Percentiles rank a stretch among this genome's conserved stretches.
These are phyloP conservation scores for Fraxinus paxiana DNA, from an alignment of 305 asterid species.

Conservation along the genomic window DNA sequence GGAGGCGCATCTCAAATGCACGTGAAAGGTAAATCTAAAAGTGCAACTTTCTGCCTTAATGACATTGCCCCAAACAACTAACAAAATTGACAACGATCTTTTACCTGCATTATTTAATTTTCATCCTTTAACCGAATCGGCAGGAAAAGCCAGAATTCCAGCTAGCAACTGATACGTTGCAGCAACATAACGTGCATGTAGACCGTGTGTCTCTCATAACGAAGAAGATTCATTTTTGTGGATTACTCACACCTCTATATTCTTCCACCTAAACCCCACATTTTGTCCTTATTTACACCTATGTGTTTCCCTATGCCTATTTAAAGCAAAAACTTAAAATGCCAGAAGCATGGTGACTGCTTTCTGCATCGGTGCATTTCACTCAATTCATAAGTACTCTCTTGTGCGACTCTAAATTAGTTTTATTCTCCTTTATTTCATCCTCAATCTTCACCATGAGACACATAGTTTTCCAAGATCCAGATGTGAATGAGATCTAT, in stretches of 20 bases:
- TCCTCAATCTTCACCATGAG: conserved; percentile 47
- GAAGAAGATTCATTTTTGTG: conserved; percentile 21
- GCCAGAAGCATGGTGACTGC: conserved; percentile 25
- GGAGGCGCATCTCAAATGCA: conserved; percentile 11
- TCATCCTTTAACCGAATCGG: conserved; percentile 37
- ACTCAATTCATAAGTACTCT: conserved; percentile 25
- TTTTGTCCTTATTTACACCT: conserved; percentile 37
- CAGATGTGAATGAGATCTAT: conserved; percentile 35
- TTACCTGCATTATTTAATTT: background rate
- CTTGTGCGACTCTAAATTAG: conserved; percentile 17
- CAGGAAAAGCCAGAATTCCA: conserved; percentile 50
- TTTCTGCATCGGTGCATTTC: conserved; percentile 31
- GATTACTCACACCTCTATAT: conserved; percentile 30
- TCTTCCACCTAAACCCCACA: conserved; percentile 33
- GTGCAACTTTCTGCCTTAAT: background rate
- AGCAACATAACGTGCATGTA: conserved; percentile 55
- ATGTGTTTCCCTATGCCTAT: conserved; percentile 30
- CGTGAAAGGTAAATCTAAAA: conserved; percentile 9
- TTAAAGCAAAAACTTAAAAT: conserved; percentile 35
- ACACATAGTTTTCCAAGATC: conserved; percentile 35
- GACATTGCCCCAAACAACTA: background rate
- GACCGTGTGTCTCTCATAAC: conserved; percentile 47
- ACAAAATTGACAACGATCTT: background rate
- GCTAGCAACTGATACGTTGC: conserved; percentile 56
- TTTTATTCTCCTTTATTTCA: conserved; percentile 22